Evolutionary conservation across 805 yeast species (phyloP), one percentile per base, ranked within the genome.

Genomic region (Yarrowia sp.): DNA sequence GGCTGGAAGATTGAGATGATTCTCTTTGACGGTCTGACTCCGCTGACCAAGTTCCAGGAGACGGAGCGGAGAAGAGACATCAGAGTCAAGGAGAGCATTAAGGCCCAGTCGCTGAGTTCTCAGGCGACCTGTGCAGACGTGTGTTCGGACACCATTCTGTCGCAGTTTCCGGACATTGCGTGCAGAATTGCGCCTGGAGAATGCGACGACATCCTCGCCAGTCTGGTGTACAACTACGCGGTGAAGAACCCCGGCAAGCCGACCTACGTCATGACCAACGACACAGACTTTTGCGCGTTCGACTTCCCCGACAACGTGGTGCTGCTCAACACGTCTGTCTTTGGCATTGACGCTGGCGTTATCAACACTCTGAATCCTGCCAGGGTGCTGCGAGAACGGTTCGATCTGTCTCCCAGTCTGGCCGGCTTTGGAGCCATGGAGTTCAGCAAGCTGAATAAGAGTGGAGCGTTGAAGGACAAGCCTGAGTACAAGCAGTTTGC

Each of bases 1-100:
- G 56, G 56, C 14, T 49, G 56, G 56, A 49, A 49, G 7, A 49
- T 49, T 6, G 56, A 33, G 5, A 49, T 49, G 56, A 49, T 49
- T 33, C 31, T 49, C 9, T 49, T 49, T 33, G 56, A 49, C 6
- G 56, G 56, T 4, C 22, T 49, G 22, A 49, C 56, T 12, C 56
- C 56, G 24, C 7, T 27, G 12, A 22, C 56, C 3, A 49, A 49
- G 56, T 49, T 49, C 31, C 10, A 32, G 22, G 56, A 49, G 9
- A 49, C 56, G 14, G 56, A 49, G 18, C 16, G 56, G 16, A 41
- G 56, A n/a, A 29, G 56, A 12, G 41, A 18, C 10, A 22, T 22
- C 16, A 8, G 56, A 5, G 41, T 49, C 27, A 49, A 33, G 22
- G 56, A 49, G 9, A 41, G 31, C 5, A 33, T 49, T n/a, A 22